A percentile compares a stretch with the other conserved stretches of the same genome.
Conservation (phyloP, 352 stramenopile genomes). For the Globisporangium paddicum region DNA sequence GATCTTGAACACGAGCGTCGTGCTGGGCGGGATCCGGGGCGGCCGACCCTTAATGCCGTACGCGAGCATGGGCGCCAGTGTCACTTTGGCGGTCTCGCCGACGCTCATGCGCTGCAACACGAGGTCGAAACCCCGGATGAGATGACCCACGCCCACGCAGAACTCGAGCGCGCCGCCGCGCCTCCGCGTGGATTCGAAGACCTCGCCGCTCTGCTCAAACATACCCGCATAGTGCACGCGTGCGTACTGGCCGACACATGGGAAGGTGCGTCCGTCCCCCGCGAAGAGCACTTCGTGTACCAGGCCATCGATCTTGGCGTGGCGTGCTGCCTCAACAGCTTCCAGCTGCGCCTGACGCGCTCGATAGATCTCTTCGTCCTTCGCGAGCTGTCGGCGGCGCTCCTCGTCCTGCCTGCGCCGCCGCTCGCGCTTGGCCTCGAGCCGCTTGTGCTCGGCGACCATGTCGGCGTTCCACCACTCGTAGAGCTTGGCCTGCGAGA, state of each 20-base stretch:
- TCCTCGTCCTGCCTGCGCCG: slow-evolving; percentile 44
- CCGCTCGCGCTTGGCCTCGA: slow-evolving; percentile 49
- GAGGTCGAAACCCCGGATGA: slow-evolving; percentile 68
- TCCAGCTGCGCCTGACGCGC: slow-evolving; percentile 41
- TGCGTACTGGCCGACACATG: slow-evolving; percentile 53
- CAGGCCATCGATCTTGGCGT: slow-evolving; percentile 37
- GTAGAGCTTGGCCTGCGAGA: slow-evolving; percentile 41
- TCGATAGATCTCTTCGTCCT: slow-evolving; percentile 33
- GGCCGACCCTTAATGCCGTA: slow-evolving; percentile 69
- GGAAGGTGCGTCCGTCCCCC: slow-evolving; percentile 54
- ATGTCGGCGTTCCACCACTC: slow-evolving; percentile 66
- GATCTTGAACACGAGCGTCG: slow-evolving; percentile 73
- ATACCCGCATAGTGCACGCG: slow-evolving; percentile 66
- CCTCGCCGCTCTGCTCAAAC: slow-evolving; percentile 39
- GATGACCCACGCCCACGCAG: slow-evolving; percentile 58
- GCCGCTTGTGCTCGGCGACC: slow-evolving; percentile 63
- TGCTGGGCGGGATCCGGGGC: slow-evolving; percentile 62
- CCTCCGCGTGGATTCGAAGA: slow-evolving; percentile 66
- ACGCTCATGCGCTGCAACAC: slow-evolving; percentile 72
- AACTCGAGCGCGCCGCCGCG: slow-evolving; percentile 66
- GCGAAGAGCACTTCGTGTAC: slow-evolving; percentile 47
- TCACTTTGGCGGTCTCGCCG: slow-evolving; percentile 62
- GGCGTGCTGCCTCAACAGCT: slow-evolving; percentile 35
- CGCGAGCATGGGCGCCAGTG: slow-evolving; percentile 53
- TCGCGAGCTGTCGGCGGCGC: slow-evolving; percentile 32